These are phyloP conservation scores for Fusarium begoniae DNA, from an alignment of 2,329 filamentous ascomycete genomes.

Conservation along the genomic window DNA sequence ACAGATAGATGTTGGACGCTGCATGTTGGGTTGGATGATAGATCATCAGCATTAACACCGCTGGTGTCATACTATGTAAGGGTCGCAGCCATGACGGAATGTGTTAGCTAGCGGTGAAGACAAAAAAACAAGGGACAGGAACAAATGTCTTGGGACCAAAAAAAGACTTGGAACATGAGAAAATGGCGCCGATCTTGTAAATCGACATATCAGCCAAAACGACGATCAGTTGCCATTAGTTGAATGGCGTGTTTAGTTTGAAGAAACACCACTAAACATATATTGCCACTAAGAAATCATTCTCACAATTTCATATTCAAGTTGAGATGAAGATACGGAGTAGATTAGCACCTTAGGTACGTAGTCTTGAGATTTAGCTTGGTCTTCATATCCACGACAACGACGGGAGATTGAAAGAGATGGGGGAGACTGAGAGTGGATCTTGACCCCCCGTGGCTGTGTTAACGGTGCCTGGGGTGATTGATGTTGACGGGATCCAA, in stretches of 20 bases:
- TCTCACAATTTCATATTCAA: not conserved
- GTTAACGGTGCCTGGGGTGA: slow-evolving; percentile 29
- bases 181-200: slow-evolving; percentile 21
- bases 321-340: not conserved
- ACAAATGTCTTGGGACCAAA: slow-evolving; percentile 14
- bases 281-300: not conserved
- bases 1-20: not conserved
- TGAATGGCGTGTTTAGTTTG: not conserved
- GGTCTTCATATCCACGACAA: slow-evolving; percentile 6
- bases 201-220: slow-evolving; percentile 18
- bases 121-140: slow-evolving; percentile 9
- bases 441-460: slow-evolving; percentile 31
- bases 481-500: slow-evolving; percentile 14
- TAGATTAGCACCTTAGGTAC: not conserved
- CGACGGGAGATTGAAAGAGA: slow-evolving; percentile 2
- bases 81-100: slow-evolving; percentile 27
- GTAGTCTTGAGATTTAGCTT: not conserved
- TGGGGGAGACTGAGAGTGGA: slow-evolving; percentile 21
- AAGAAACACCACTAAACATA: slow-evolving; percentile 4
- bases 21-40: not conserved
- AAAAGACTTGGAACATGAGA: slow-evolving; percentile 12
- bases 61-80: slow-evolving; percentile 11
- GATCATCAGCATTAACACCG: slow-evolving; percentile 6
- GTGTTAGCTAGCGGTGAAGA: slow-evolving; percentile 25
- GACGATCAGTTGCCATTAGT: slow-evolving; percentile 25